Evolutionary conservation across 352 stramenopile genomes (phyloP).

Genomic region (Phytophthora sansomeana): DNA sequence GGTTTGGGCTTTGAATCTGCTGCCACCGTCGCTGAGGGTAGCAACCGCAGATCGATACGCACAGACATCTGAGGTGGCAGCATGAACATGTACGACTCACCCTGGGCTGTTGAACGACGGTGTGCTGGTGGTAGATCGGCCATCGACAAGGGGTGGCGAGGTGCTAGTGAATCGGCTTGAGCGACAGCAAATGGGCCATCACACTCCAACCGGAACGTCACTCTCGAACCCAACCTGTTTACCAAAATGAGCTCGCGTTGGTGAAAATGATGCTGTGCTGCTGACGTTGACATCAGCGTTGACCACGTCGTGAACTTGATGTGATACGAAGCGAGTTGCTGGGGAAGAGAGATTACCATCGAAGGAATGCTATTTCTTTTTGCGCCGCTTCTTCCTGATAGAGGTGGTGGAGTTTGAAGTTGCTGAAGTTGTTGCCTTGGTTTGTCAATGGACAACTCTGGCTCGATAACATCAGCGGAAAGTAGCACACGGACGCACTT

Average conservation of each 20-base stretch:
- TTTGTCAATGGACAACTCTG: conserved; percentile 71
- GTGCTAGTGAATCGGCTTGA: conserved; percentile 69
- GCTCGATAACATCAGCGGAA: conserved; percentile 65
- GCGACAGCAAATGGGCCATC: conserved; percentile 69
- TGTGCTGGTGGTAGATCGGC: conserved; percentile 63
- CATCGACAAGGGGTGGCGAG: conserved; percentile 64
- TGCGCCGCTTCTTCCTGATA: conserved; percentile 11
- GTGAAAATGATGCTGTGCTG: conserved; percentile 55
- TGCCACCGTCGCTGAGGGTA: conserved; percentile 34
- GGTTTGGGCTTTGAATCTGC: conserved; percentile 21
- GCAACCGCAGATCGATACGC: conserved; percentile 70
- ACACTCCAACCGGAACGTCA: conserved; percentile 79
- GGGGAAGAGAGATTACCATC: neutral
- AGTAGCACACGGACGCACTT: conserved; percentile 76
- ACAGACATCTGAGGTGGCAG: conserved; percentile 74
- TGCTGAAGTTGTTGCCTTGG: conserved; percentile 27
- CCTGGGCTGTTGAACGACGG: conserved; percentile 50
- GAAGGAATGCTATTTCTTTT: conserved; percentile 3
- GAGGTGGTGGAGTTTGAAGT: neutral
- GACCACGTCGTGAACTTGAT: conserved; percentile 85
- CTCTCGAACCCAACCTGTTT: conserved; percentile 62
- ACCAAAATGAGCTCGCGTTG: conserved; percentile 59
- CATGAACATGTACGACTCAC: conserved; percentile 76
- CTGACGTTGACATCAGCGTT: conserved; percentile 41
- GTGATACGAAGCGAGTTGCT: conserved; percentile 38